Conservation (phyloP, 805 yeast species). For the Starmerella riodocensis region DNA sequence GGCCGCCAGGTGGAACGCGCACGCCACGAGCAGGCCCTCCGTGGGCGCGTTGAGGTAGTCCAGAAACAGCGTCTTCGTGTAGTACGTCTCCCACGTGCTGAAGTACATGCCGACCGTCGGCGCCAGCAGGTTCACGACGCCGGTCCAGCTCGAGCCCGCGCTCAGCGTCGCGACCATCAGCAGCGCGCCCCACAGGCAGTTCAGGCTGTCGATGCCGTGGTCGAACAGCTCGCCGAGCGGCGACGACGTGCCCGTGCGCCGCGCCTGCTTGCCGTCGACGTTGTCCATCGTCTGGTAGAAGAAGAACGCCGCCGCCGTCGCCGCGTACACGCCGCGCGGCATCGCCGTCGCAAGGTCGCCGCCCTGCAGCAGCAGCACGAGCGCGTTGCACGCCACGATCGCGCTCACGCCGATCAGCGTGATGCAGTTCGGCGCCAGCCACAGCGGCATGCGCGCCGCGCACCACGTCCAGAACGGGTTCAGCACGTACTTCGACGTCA, state of each 20-base stretch:
- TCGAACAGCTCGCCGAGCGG: conserved; percentile 94
- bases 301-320: conserved; percentile 70
- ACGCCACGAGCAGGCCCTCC: conserved; percentile 71
- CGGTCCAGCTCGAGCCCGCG: conserved; percentile 54
- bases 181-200: conserved; percentile 66
- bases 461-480: conserved; percentile 79
- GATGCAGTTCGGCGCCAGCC: conserved; percentile 91
- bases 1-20: conserved; percentile 44
- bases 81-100: conserved; percentile 91
- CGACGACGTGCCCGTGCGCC: conserved; percentile 85
- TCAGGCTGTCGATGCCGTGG: conserved; percentile 66
- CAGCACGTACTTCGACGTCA: conserved; percentile 60
- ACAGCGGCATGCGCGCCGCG: conserved; percentile 66
- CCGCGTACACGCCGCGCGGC: conserved; percentile 67
- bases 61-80: conserved; percentile 71
- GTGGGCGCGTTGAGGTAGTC: conserved; percentile 89
- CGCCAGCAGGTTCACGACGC: conserved; percentile 23
- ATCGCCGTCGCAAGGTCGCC: conserved; percentile 37
- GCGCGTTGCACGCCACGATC: conserved; percentile 45
- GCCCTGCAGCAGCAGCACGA: conserved; percentile 62
- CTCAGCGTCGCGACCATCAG: conserved; percentile 65
- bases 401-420: conserved; percentile 71
- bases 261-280: conserved; percentile 92
- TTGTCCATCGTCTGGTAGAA: conserved; percentile 95
- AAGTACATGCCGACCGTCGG: conserved; percentile 43